Evolutionary conservation across 306 rosid genomes (phyloP).

Genomic region (Medicago arabica): DNA sequence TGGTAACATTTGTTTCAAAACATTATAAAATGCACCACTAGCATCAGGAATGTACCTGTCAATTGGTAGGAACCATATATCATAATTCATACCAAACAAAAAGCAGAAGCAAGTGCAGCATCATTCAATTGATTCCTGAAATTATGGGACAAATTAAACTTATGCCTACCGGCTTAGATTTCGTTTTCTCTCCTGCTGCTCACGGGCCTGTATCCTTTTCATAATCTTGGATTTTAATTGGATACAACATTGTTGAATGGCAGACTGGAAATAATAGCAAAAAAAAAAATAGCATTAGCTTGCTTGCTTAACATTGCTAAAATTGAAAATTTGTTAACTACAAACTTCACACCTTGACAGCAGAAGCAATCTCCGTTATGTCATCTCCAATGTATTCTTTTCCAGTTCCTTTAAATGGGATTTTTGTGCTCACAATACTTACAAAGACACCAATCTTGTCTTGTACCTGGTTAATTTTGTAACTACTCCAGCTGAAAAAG

Average conservation of each 20-base stretch:
- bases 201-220: conserved; percentile 95
- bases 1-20: conserved; percentile 66
- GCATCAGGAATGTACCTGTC: conserved; percentile 88
- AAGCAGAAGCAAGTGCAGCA: conserved; percentile 16
- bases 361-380: conserved; percentile 91
- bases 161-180: conserved; percentile 72
- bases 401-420: conserved; percentile 97
- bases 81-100: conserved; percentile 19
- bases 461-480: conserved; percentile 95
- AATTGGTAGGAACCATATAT: conserved; percentile 38
- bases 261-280: conserved; percentile 65
- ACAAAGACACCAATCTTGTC: conserved; percentile 94
- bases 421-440: conserved; percentile 95
- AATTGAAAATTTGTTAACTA: conserved; percentile 30
- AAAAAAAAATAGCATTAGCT: conserved; percentile 38
- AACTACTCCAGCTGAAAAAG: conserved; percentile 78
- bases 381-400: conserved; percentile 99
- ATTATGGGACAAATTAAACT: conserved; percentile 29
- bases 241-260: conserved; percentile 92
- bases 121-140: conserved; percentile 27
- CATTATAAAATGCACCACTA: conserved; percentile 66
- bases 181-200: conserved; percentile 96
- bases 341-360: conserved; percentile 76
- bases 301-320: conserved; percentile 16
- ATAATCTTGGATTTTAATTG: conserved; percentile 92